These are phyloP conservation scores for Wickerhamiella kurtzmanii DNA, from an alignment of 805 yeast species.

Conservation along the genomic window DNA sequence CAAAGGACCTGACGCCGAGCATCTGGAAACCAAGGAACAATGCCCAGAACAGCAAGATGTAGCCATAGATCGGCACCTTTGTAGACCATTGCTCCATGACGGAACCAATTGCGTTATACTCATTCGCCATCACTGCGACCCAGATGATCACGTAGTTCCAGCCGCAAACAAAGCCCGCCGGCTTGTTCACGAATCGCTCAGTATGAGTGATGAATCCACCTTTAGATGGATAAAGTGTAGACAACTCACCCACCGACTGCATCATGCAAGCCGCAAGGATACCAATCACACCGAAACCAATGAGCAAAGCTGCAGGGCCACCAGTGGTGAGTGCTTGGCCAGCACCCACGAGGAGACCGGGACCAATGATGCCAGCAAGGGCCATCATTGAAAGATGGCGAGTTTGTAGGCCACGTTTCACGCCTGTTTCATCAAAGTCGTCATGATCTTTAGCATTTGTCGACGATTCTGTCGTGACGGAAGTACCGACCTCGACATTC, in stretches of 20 bases:
- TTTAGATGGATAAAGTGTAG: slow-evolving; percentile 40
- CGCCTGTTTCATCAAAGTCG: slow-evolving; percentile 27
- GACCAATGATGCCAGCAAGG: slow-evolving; percentile 72
- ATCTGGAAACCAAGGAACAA: slow-evolving; percentile 34
- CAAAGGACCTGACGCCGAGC: slow-evolving; percentile 41
- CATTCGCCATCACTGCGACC: slow-evolving; percentile 36
- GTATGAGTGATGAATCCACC: slow-evolving; percentile 40
- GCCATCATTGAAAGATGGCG: slow-evolving; percentile 74
- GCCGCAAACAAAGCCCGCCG: slow-evolving; percentile 37
- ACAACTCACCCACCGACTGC: slow-evolving; percentile 43
- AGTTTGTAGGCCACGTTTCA: slow-evolving; percentile 35
- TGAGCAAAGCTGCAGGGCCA: slow-evolving; percentile 39
- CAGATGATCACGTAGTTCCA: slow-evolving; percentile 38
- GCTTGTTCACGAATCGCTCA: slow-evolving; percentile 34
- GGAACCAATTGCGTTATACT: slow-evolving; percentile 35
- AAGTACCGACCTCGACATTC: not conserved
- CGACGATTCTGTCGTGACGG: not conserved
- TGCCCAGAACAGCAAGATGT: slow-evolving; percentile 39
- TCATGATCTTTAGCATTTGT: not conserved
- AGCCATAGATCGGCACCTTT: slow-evolving; percentile 36
- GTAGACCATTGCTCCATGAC: slow-evolving; percentile 34
- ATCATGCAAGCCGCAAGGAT: slow-evolving; percentile 40
- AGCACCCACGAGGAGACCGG: slow-evolving; percentile 60
- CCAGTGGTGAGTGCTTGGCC: slow-evolving; percentile 38
- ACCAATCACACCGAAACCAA: slow-evolving; percentile 38